These are phyloP conservation scores for Oidium heveae DNA, from an alignment of 2,329 filamentous ascomycete species.

Conservation along the genomic window DNA sequence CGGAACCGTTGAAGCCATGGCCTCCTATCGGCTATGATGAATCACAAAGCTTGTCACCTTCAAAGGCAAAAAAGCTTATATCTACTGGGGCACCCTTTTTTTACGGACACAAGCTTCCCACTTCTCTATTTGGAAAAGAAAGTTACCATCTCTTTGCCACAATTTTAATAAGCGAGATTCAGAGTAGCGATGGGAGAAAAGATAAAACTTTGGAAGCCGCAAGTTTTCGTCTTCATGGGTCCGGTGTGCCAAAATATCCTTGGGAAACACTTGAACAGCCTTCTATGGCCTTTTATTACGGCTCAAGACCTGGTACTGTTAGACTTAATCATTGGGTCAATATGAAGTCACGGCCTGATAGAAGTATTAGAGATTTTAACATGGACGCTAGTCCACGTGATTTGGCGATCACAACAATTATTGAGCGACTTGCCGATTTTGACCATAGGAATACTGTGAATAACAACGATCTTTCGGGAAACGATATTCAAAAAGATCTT, in stretches of 20 bases:
- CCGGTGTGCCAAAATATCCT: constrained; percentile 15
- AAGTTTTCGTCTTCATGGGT: constrained; percentile 8
- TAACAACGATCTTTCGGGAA: constrained; percentile 30
- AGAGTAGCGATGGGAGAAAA: constrained; percentile 7
- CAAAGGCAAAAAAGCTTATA: constrained; percentile 30
- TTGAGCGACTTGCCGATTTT: constrained; percentile 32
- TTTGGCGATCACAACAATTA: constrained; percentile 29
- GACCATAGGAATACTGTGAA: constrained; percentile 30
- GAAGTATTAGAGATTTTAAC: constrained; percentile 21
- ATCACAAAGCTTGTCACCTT: constrained; percentile 25
- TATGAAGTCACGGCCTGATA: constrained; percentile 21
- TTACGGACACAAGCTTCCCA: constrained; percentile 25
- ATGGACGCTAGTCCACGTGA: constrained; percentile 32
- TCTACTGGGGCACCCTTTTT: constrained; percentile 30
- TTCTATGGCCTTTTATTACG: constrained; percentile 42
- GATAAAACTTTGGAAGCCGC: constrained; percentile 4
- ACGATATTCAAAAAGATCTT: constrained; percentile 39
- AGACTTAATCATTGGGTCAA: constrained; percentile 47
- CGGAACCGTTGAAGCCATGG: constrained; percentile 24
- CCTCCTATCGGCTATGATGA: constrained; percentile 26
- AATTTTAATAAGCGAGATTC: constrained; percentile 18
- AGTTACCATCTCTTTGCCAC: constrained; percentile 32
- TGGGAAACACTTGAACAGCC: constrained; percentile 56
- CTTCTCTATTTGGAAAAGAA: constrained; percentile 26
- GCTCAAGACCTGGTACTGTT: constrained; percentile 39